Conservation (phyloP, 257 asterid genomes). For the Plectranthus barbatus region DNA sequence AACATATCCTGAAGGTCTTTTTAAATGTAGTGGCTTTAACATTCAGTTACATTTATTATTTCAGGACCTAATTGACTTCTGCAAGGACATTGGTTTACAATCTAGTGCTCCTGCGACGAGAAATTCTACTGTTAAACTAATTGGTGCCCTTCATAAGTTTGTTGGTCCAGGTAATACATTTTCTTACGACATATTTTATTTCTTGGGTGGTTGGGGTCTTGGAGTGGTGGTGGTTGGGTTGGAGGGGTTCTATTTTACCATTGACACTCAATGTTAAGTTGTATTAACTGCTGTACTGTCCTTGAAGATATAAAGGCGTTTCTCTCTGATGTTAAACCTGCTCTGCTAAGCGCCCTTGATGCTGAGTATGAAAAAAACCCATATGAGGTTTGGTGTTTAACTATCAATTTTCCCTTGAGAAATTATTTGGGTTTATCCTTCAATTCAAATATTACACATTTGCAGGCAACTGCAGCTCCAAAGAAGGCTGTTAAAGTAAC, state of each 20-base stretch:
- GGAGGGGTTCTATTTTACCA: not conserved
- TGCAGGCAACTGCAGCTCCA: conserved; percentile 73
- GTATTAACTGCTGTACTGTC: conserved; percentile 19
- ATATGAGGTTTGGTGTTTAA: conserved; percentile 48
- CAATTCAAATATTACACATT: conserved; percentile 6
- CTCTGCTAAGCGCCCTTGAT: conserved; percentile 92
- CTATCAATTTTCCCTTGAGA: not conserved
- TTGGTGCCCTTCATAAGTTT: conserved; percentile 89
- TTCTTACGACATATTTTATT: not conserved
- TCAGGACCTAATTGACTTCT: conserved; percentile 94
- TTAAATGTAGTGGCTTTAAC: conserved; percentile 5
- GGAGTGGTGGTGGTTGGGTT: not conserved
- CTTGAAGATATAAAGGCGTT: conserved; percentile 83
- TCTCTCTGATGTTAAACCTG: conserved; percentile 93
- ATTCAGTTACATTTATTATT: conserved; percentile 8
- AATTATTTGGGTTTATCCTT: conserved; percentile 8
- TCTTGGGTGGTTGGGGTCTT: not conserved
- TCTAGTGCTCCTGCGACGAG: conserved; percentile 99
- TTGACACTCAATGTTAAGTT: conserved; percentile 13
- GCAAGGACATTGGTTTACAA: conserved; percentile 93
- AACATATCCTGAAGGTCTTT: not conserved
- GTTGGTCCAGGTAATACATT: conserved; percentile 83
- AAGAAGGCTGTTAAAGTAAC: conserved; percentile 66
- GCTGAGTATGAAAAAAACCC: conserved; percentile 97
- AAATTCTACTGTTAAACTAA: conserved; percentile 83